These are phyloP conservation scores for Tuctoria greenei DNA, from an alignment of 176 grass and related monocot genomes.

Conservation along the genomic window DNA sequence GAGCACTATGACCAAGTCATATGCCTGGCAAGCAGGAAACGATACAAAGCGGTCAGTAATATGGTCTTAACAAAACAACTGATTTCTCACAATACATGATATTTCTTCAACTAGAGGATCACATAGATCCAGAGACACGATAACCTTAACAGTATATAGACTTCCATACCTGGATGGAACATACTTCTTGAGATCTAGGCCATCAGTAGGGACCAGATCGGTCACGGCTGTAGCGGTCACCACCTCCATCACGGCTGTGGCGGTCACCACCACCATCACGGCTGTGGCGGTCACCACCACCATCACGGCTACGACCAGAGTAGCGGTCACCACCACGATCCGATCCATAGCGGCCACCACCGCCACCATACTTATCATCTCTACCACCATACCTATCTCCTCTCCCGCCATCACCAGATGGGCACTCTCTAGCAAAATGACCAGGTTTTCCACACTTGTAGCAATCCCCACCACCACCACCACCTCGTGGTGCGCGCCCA, in stretches of 20 bases:
- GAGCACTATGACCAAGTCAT: constrained; percentile 53
- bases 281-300: constrained; percentile 41
- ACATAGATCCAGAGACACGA: constrained; percentile 30
- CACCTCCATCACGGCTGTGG: constrained; percentile 44
- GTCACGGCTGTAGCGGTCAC: constrained; percentile 62
- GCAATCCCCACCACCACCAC: constrained; percentile 62
- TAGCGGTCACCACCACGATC: constrained; percentile 25
- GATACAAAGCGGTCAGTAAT: constrained; percentile 55
- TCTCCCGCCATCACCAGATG: constrained; percentile 59
- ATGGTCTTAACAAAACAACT: constrained; percentile 44
- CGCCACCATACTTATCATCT: constrained; percentile 62
- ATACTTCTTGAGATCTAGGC: constrained; percentile 31
- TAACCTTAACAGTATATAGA: constrained; percentile 41
- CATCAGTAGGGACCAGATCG: constrained; percentile 72
- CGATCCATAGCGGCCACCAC: constrained; percentile 48
- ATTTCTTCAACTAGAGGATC: constrained; percentile 37
- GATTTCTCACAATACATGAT: constrained; percentile 45
- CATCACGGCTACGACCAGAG: constrained; percentile 29
- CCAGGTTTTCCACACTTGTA: constrained; percentile 85
- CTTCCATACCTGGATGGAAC: constrained; percentile 53
- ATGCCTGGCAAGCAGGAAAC: constrained; percentile 48
- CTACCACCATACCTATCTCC: constrained; percentile 63
- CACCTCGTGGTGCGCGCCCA: constrained; percentile 30
- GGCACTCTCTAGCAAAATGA: constrained; percentile 85
- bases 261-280: constrained; percentile 36